Evolutionary conservation across 2,329 filamentous ascomycete genomes (phyloP), one percentile per base, ranked within the genome.

Genomic region (Fusarium longipes): DNA sequence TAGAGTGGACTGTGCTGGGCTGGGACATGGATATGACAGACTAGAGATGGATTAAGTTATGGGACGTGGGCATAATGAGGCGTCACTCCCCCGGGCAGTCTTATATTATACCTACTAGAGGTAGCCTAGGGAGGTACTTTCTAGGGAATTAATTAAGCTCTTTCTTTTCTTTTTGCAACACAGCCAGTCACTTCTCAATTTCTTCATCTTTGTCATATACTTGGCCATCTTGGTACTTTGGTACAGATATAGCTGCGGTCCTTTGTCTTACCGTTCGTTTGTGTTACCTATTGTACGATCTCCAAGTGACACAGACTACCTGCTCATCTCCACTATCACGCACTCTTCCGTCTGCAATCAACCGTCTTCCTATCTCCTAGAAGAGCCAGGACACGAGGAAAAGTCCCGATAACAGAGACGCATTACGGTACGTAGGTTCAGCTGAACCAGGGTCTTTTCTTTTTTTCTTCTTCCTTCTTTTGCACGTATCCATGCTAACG

Each of bases 41-140:
- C 39, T 27, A 39, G 14, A 42, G 24, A 25, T 27, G 39, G 39
- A 42, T 42, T 42, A 18, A 27, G 24, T 8, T 27, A 48, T 29
- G 24, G 35, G 35, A 48, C 32, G n/a, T 18, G 32, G 24, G 39
- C 59, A 49, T 64, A 47, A 69, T 55, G 60, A 70, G 63, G 65
- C 58, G 61, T 51, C 57, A 40, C 53, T 53, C 63, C 58, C 57
- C 36, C 30, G n/a, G n/a, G n/a, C n/a, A 18, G 42, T 35, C 44
- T 33, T 47, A 39, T 53, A 24, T 44, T 32, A n/a, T 27, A n/a
- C n/a, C n/a, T n/a, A n/a, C n/a, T n/a, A n/a, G n/a, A n/a, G n/a
- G n/a, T n/a, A 27, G 39, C n/a, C 39, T 25, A 18, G 32, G 32
- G 14, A 32, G 14, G 30, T 35, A 42, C 39, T 12, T n/a, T 42